Base-by-base conservation (phyloP, 306 rosid genomes). In the Rosa multiflora region DNA sequence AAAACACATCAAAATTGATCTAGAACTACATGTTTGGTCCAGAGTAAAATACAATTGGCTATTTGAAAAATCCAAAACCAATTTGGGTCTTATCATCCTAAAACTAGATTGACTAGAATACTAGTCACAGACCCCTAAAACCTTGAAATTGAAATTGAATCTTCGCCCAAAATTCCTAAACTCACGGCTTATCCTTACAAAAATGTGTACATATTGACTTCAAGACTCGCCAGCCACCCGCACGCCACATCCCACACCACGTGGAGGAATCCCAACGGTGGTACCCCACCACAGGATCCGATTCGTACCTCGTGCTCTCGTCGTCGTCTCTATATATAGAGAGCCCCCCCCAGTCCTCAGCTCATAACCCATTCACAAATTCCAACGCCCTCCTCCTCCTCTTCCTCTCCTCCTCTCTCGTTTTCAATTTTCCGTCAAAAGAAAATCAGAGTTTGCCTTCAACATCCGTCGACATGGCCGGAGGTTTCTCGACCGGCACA, bases 401-500 rank as follows among this genome's bases (percentile, higher is more conserved):
- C n/a, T n/a, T n/a, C n/a, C n/a, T n/a, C n/a, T 32, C 48, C 55
- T 21, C 6, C 64, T 20, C 56, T 37, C 67, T 49, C 48, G 46
- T 42, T 1, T 43, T 11, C 40, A 9, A 1, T 23, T 61, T 13
- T 23, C 67, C 18, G 4, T 15, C 15, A 46, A 26, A 62, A 14
- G 20, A 11, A 26, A 73, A 26, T 23, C 23, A 44, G 44, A 14
- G 52, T 17, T 17, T 6, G 35, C 23, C 72, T 52, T 23, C 23
- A 14, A 2, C 2, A 1, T 3, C 17, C 40, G 40, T 62, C 20
- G 71, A 67, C 80, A 92, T 92, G 97, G 75, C 93, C 8, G 92
- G 90, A 85, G 95, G 89, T 4, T 78, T 92, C 55, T 17, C 86
- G 4, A 64, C 59, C 76, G 78, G 73, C 43, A 5, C 67, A 0